These are phyloP conservation scores for Ophiostoma himal-ulmi DNA, from an alignment of 2,329 filamentous ascomycete species.

Conservation along the genomic window DNA sequence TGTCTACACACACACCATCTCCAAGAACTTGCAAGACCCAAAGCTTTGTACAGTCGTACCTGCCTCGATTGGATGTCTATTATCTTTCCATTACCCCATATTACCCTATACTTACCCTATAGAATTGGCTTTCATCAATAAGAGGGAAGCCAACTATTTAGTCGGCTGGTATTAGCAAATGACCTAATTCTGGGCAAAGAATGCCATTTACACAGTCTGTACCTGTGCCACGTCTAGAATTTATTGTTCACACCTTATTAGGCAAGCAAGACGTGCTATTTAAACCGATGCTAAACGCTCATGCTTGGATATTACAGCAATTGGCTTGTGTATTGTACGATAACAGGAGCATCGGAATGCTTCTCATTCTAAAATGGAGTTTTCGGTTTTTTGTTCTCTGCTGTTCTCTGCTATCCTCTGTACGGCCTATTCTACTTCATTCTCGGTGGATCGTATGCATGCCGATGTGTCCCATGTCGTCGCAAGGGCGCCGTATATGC, in stretches of 20 bases:
- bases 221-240: no score
- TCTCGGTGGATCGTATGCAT: slow-evolving; percentile 10
- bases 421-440: neutral
- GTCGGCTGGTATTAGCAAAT: neutral
- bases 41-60: slow-evolving; percentile 7
- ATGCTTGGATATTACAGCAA: neutral
- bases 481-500: neutral
- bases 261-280: slow-evolving; percentile 1
- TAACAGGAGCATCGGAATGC: no score
- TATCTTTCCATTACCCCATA: slow-evolving; percentile 23
- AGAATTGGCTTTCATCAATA: slow-evolving; percentile 10
- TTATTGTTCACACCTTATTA: neutral
- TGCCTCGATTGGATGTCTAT: slow-evolving; percentile 21
- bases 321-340: no score
- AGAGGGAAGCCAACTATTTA: neutral
- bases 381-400: neutral
- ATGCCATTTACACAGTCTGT: no score
- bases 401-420: neutral
- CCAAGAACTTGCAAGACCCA: neutral
- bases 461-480: neutral
- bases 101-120: slow-evolving; percentile 23
- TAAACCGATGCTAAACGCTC: slow-evolving; percentile 21
- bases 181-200: no score
- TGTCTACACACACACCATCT: neutral
- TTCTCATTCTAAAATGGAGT: neutral